Evolutionary conservation across 768 basidiomycete genomes (phyloP).

Genomic region (Lyophyllum semitale): DNA sequence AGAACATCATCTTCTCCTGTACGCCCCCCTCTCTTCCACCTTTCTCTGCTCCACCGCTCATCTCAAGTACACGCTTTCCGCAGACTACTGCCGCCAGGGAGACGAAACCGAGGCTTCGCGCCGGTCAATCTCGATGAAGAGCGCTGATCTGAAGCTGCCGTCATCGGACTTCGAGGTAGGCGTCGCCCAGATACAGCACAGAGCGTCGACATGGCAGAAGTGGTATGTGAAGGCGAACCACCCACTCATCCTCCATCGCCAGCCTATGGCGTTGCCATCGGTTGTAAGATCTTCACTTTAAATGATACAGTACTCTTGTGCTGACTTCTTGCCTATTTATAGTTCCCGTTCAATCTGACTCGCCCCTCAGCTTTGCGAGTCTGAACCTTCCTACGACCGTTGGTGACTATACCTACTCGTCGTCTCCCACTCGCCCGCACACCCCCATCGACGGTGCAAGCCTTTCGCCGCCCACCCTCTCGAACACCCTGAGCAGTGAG

Average conservation of each 20-base stretch:
- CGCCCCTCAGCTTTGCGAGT: constrained; percentile 65
- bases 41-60: not conserved
- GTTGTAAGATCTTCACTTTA: constrained; percentile 47
- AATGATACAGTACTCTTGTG: not conserved
- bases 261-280: constrained; percentile 62
- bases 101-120: constrained; percentile 86
- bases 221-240: constrained; percentile 88
- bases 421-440: constrained; percentile 64
- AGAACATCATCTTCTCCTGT: constrained; percentile 85
- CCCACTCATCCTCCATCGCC: constrained; percentile 67
- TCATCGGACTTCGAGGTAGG: constrained; percentile 78
- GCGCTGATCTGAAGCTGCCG: constrained; percentile 61
- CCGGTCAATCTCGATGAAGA: constrained; percentile 89
- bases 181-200: constrained; percentile 49
- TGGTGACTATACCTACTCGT: constrained; percentile 58
- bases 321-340: constrained; percentile 16
- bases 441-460: constrained; percentile 64
- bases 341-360: constrained; percentile 54
- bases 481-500: constrained; percentile 69
- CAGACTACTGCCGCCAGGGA: constrained; percentile 85
- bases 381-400: constrained; percentile 59
- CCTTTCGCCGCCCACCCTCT: constrained; percentile 71
- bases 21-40: constrained; percentile 30
- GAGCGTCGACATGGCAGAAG: constrained; percentile 47
- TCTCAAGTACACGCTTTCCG: not conserved